Evolutionary conservation across 2,329 filamentous ascomycete genomes (phyloP).

Genomic region (Pyrenochaeta sp.): DNA sequence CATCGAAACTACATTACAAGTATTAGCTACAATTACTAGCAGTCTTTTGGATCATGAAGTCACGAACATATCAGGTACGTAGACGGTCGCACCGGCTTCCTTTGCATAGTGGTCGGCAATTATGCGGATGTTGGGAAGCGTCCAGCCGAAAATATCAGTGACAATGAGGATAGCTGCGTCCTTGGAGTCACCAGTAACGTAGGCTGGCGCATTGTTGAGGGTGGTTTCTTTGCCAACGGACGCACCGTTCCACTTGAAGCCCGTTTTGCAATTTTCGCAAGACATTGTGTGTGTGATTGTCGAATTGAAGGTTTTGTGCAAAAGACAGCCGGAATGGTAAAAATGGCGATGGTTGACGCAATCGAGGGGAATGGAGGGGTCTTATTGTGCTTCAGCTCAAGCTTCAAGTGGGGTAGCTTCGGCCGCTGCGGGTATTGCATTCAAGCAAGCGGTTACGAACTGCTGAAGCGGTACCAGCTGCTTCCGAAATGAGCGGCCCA

Average conservation of each 20-base stretch:
- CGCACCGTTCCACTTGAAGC: conserved; percentile 50
- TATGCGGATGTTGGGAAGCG: conserved; percentile 55
- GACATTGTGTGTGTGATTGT: conserved; percentile 29
- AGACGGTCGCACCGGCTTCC: conserved; percentile 54
- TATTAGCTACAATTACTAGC: too few relatives aligned
- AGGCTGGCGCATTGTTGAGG: conserved; percentile 49
- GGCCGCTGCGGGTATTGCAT: too few relatives aligned
- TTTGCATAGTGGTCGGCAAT: conserved; percentile 58
- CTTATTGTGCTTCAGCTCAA: not conserved
- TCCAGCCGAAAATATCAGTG: conserved; percentile 57
- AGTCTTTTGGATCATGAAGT: too few relatives aligned
- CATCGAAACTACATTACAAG: conserved; percentile 32
- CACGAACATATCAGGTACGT: conserved; percentile 54
- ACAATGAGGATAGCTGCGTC: conserved; percentile 57
- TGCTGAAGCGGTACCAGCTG: not conserved
- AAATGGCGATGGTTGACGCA: not conserved
- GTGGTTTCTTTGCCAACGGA: conserved; percentile 48
- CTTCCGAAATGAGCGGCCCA: not conserved
- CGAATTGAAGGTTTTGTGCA: not conserved
- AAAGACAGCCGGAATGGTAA: not conserved
- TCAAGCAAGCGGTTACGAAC: too few relatives aligned
- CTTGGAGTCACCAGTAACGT: conserved; percentile 53
- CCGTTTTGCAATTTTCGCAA: conserved; percentile 46
- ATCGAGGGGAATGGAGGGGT: not conserved
- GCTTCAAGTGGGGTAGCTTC: not conserved